Conservation (phyloP, 2,329 filamentous ascomycete genomes). For the Orbilia ellipsospora region DNA sequence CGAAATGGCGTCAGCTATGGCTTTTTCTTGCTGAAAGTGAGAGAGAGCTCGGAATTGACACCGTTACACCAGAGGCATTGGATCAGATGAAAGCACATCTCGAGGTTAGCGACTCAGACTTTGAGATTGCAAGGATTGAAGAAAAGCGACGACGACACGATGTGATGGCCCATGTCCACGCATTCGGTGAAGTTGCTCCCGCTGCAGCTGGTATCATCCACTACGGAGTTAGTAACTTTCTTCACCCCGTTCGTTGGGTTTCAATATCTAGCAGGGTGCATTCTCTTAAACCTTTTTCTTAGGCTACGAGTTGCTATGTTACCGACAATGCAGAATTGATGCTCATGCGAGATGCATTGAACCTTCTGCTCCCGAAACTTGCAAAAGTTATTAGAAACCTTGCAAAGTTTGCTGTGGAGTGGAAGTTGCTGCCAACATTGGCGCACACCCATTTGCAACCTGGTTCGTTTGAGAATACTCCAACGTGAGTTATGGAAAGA, state of each 20-base stretch:
- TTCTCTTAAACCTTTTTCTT: neutral
- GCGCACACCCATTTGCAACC: conserved; percentile 80
- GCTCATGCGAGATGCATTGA: conserved; percentile 77
- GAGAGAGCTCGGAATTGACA: conserved; percentile 78
- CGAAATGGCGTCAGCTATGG: conserved; percentile 88
- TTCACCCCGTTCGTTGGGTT: neutral
- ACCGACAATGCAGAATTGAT: conserved; percentile 84
- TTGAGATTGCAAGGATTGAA: conserved; percentile 78
- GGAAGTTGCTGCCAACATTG: conserved; percentile 77
- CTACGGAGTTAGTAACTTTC: conserved; percentile 62
- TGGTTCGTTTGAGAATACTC: neutral
- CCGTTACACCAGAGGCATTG: conserved; percentile 78
- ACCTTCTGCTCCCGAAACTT: conserved; percentile 80
- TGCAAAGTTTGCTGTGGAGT: conserved; percentile 75
- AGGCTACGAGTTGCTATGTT: conserved; percentile 67
- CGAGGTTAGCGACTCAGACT: conserved; percentile 80
- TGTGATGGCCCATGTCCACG: conserved; percentile 76
- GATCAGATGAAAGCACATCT: conserved; percentile 80
- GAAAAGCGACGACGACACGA: conserved; percentile 78
- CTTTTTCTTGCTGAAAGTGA: conserved; percentile 83
- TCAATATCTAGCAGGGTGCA: neutral
- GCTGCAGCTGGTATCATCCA: conserved; percentile 87
- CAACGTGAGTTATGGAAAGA: conserved; percentile 8
- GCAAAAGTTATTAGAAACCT: conserved; percentile 83
- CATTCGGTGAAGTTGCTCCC: conserved; percentile 78